A percentile compares a stretch with the other conserved stretches of the same genome.
These are phyloP conservation scores for Argentina anserina DNA, from an alignment of 306 rosid species.

Conservation along the genomic window DNA sequence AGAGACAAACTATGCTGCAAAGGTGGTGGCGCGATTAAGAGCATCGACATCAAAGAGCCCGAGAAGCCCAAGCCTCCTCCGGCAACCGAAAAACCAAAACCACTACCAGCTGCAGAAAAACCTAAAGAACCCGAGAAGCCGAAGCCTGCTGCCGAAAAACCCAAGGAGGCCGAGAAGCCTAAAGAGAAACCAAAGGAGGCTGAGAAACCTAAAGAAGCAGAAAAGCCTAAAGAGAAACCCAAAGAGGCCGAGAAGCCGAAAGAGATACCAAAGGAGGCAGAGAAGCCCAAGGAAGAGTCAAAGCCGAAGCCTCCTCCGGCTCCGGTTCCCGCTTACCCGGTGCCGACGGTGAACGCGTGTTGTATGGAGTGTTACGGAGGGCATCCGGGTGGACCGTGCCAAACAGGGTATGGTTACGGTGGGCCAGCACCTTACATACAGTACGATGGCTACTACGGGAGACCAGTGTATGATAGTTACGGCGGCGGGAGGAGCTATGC, in stretches of 20 bases:
- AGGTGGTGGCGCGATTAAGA: conserved; percentile 50
- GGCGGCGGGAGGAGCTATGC: conserved; percentile 33
- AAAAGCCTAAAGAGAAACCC: conserved; percentile 7
- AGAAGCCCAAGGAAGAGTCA: conserved; percentile 8
- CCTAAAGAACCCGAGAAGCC: conserved; percentile 13
- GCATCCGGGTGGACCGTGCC: conserved; percentile 24
- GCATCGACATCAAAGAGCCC: conserved; percentile 58
- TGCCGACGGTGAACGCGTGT: not conserved
- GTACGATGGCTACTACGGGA: conserved; percentile 29
- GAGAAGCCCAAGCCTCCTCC: conserved; percentile 25
- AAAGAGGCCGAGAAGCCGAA: not conserved
- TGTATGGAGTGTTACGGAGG: conserved; percentile 19
- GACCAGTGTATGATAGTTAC: conserved; percentile 40
- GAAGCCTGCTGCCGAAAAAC: not conserved
- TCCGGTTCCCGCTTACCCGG: not conserved
- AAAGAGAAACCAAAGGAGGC: not conserved
- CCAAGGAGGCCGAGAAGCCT: not conserved
- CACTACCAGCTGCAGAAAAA: not conserved
- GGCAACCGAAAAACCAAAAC: not conserved
- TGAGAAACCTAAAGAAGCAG: conserved; percentile 7
- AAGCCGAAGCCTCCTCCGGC: not conserved
- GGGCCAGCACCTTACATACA: conserved; percentile 20
- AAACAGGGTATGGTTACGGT: conserved; percentile 6
- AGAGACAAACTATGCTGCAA: conserved; percentile 53
- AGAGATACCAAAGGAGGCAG: not conserved